phyloP scores from a whole-genome alignment of 805 yeast genomes.

The Ogataea pignaliae region DNA sequence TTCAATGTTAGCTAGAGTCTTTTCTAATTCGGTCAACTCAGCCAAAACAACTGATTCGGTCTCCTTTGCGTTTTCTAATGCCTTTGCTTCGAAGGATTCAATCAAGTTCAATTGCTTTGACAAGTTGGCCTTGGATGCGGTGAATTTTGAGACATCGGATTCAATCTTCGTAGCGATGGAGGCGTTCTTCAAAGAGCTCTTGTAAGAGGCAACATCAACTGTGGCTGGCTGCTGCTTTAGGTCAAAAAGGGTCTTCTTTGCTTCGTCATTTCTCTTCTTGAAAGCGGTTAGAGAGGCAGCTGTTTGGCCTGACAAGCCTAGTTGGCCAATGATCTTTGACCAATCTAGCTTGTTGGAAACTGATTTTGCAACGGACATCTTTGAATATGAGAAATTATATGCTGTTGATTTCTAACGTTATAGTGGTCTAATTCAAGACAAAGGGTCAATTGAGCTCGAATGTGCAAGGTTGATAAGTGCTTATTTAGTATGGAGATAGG shows the following conservation, averaged over 20 bases:
- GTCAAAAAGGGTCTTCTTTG: constrained; percentile 73
- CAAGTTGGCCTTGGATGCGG: constrained; percentile 81
- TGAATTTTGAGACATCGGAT: constrained; percentile 66
- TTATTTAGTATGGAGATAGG: too few species aligned
- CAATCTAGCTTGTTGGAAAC: constrained; percentile 90
- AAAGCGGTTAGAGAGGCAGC: constrained; percentile 84
- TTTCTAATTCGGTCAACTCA: constrained; percentile 81
- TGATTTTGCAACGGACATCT: constrained; percentile 37
- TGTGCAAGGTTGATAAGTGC: background rate
- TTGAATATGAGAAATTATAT: too few species aligned
- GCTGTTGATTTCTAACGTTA: too few species aligned
- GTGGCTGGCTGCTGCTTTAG: constrained; percentile 67
- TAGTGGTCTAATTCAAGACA: background rate
- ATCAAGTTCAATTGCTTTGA: constrained; percentile 88
- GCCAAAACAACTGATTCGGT: constrained; percentile 86
- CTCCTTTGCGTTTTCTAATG: constrained; percentile 88
- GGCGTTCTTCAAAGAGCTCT: constrained; percentile 73
- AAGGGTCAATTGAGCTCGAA: background rate
- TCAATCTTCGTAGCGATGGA: constrained; percentile 78
- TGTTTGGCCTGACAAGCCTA: constrained; percentile 91
- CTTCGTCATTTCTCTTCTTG: constrained; percentile 98
- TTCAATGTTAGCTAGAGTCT: constrained; percentile 90
- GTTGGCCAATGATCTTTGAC: constrained; percentile 82
- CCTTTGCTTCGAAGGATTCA: constrained; percentile 91
- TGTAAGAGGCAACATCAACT: constrained; percentile 82